A percentile compares a stretch with the other conserved stretches of the same genome.
Conservation (phyloP, 202 grass and related monocot genomes). For the Panicum virgatum region DNA sequence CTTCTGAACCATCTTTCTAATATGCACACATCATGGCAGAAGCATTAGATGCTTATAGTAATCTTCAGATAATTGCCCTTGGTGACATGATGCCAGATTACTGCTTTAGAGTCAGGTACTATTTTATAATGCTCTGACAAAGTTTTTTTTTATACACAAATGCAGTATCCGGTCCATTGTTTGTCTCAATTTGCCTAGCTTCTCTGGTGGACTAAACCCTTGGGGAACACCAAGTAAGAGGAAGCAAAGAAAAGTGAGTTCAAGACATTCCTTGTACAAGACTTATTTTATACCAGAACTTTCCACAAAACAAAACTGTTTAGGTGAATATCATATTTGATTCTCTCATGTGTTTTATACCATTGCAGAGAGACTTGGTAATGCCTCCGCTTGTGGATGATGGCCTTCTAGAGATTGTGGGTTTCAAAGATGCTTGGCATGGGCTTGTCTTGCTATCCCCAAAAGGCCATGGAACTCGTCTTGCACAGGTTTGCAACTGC, state of each 20-base stretch:
- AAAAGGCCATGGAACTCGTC: conserved; percentile 90
- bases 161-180: conserved; percentile 83
- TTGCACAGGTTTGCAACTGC: conserved; percentile 73
- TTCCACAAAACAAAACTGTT: not conserved
- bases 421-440: conserved; percentile 98
- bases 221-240: conserved; percentile 92
- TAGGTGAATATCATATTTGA: not conserved
- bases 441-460: conserved; percentile 85
- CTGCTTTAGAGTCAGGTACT: not conserved
- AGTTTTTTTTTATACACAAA: conserved; percentile 33
- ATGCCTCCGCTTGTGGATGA: conserved; percentile 90
- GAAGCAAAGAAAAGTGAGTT: conserved; percentile 85
- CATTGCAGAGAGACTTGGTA: conserved; percentile 80
- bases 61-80: conserved; percentile 19
- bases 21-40: not conserved
- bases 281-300: not conserved
- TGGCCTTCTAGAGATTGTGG: conserved; percentile 93
- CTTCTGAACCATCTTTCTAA: conserved; percentile 1
- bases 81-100: conserved; percentile 11
- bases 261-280: not conserved
- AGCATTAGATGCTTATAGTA: not conserved
- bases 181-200: conserved; percentile 96
- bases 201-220: conserved; percentile 96
- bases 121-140: conserved; percentile 33
- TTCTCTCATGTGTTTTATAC: conserved; percentile 16